Evolutionary conservation across 768 basidiomycete species (phyloP), one percentile per base, ranked within the genome.

Genomic region (Lactarius hengduanensis): DNA sequence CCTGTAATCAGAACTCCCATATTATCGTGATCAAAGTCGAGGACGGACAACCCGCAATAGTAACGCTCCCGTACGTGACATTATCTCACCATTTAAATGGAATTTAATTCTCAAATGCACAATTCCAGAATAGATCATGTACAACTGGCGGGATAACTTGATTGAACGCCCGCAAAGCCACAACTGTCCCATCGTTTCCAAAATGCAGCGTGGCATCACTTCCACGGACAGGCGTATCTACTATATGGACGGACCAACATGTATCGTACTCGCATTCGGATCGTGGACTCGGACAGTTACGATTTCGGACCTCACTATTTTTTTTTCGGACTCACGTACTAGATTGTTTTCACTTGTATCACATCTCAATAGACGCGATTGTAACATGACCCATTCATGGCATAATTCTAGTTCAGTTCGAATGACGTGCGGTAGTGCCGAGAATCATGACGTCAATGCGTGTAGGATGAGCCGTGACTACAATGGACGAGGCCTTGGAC

Each of bases 21-120:
- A 74, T 88, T 15, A 77, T 89, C 26, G 76, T 77, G 3, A 81
- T 91, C 61, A 76, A 76, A 56, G 76, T 83, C 22, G 62, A 67
- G 15, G 85, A 85, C 60, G 78, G 76, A 10, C 57, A 32, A 2
- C 80, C 81, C 16, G 73, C 76, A 62, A 78, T 73, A 4, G 77
- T 84, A 41, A 83, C 77, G 61, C 76, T 90, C 43, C 88, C 88
- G 88, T 90, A 77, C 73, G 87, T 77, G 66, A 28, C 55, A 16
- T 22, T 34, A 20, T 28, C 16, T n/a, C 13, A 15, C 40, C 22
- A 26, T 5, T 15, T 26, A 13, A 36, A 26, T 15, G 34, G 2
- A 2, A 26, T 40, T 40, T 59, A 15, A 55, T 20, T 40, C 28
- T 26, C 9, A 11, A n/a, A 1, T 15, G 13, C 15, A 18, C 26